A percentile compares a stretch with the other conserved stretches of the same genome.
These are phyloP conservation scores for Hysterium pulicare DNA, from an alignment of 2,329 filamentous ascomycete species.

Conservation along the genomic window DNA sequence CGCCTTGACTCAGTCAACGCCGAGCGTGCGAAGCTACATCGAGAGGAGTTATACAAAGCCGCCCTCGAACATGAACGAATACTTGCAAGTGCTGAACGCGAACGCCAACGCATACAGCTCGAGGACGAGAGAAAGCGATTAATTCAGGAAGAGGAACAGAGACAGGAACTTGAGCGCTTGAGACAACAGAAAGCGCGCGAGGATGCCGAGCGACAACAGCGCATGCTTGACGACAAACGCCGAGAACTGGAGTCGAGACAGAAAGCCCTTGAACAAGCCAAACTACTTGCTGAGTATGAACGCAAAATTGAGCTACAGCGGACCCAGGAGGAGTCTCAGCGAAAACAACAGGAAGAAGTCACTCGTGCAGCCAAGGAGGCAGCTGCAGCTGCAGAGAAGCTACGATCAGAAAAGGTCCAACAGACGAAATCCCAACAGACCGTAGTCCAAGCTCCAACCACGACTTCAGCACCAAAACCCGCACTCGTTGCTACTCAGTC, in stretches of 20 bases:
- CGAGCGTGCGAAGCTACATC: conserved; percentile 61
- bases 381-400: conserved; percentile 22
- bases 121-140: conserved; percentile 38
- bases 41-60: conserved; percentile 63
- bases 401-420: conserved; percentile 14
- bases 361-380: conserved; percentile 26
- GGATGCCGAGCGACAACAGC: conserved; percentile 49
- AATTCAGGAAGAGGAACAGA: conserved; percentile 34
- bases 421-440: conserved; percentile 4
- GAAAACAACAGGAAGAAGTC: conserved; percentile 26
- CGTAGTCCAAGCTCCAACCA: not conserved
- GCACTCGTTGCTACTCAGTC: not conserved
- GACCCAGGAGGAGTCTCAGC: conserved; percentile 26
- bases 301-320: conserved; percentile 28
- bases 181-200: conserved; percentile 46
- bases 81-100: conserved; percentile 52
- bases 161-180: conserved; percentile 39
- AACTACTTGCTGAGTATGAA: conserved; percentile 27
- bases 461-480: not conserved
- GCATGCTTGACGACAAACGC: conserved; percentile 31
- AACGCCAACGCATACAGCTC: conserved; percentile 47
- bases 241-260: conserved; percentile 31
- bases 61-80: conserved; percentile 66
- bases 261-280: conserved; percentile 17
- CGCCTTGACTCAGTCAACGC: conserved; percentile 61